Conservation (phyloP, 495 filamentous ascomycete species). For the Podospora conica region DNA sequence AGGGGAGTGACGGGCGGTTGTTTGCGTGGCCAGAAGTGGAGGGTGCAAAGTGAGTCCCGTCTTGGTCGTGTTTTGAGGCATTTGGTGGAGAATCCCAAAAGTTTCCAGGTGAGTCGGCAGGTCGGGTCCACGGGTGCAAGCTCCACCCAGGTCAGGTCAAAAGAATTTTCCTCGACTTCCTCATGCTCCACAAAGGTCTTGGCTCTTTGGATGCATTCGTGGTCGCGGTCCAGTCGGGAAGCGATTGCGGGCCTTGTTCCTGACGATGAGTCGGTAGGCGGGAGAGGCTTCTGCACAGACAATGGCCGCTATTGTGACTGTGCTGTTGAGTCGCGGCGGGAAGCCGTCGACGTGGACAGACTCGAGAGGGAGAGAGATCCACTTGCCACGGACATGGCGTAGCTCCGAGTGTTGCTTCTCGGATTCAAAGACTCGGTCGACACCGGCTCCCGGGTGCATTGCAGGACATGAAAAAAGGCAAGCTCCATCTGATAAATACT, state of each 20-base stretch:
- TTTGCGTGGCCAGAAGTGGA: not conserved
- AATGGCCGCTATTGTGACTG: conserved; percentile 1
- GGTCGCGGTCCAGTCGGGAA: not conserved
- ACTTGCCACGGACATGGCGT: no score
- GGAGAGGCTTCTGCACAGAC: not conserved
- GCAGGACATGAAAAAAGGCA: no score
- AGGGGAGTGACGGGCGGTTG: not conserved
- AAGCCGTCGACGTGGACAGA: no score
- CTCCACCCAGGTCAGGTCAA: conserved; percentile 1
- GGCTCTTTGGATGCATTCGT: not conserved
- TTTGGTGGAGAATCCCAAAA: no score
- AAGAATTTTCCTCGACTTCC: conserved; percentile 10
- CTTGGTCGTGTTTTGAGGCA: not conserved
- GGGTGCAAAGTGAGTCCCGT: no score
- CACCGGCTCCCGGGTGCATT: no score
- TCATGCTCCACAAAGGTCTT: not conserved
- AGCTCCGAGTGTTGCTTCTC: no score
- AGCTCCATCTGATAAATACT: no score
- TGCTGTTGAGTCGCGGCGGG: not conserved
- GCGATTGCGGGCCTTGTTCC: not conserved
- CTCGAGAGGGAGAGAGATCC: no score
- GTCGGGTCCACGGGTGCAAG: no score
- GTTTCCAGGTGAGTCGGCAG: not conserved
- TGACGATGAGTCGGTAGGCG: not conserved
- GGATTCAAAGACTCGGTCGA: not conserved